Evolutionary conservation across 306 rosid species (phyloP).

Genomic region (Acacia melanoxylon): DNA sequence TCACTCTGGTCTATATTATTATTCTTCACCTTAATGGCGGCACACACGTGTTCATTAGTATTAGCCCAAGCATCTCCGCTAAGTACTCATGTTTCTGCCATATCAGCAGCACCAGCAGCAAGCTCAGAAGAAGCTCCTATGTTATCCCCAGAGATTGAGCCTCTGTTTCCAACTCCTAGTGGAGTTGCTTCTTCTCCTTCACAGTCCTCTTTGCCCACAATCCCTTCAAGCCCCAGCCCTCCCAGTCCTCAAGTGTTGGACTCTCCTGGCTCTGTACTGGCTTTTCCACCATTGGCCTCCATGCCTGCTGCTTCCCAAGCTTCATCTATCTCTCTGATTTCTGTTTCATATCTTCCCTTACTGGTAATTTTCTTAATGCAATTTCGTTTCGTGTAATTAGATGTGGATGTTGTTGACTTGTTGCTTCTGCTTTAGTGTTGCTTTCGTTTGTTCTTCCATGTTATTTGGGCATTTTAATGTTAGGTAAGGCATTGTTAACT

Average conservation of each 20-base stretch:
- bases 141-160: constrained; percentile 48
- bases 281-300: constrained; percentile 40
- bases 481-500: constrained; percentile 10
- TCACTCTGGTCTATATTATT: constrained; percentile 31
- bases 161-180: constrained; percentile 48
- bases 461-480: neutral
- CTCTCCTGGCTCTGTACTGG: constrained; percentile 33
- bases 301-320: constrained; percentile 43
- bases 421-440: neutral
- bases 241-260: constrained; percentile 38
- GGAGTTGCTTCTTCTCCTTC: constrained; percentile 40
- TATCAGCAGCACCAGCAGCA: constrained; percentile 53
- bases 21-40: constrained; percentile 30
- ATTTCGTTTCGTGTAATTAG: constrained; percentile 34
- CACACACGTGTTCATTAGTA: constrained; percentile 25
- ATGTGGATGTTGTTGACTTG: constrained; percentile 7
- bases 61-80: constrained; percentile 22
- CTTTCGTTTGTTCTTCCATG: constrained; percentile 15
- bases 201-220: constrained; percentile 45
- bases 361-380: constrained; percentile 37
- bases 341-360: constrained; percentile 24
- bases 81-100: constrained; percentile 35
- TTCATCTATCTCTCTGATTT: constrained; percentile 18
- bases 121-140: constrained; percentile 37
- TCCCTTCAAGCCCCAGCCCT: constrained; percentile 56